A percentile compares a stretch with the other conserved stretches of the same genome.
phyloP scores from a whole-genome alignment of 352 stramenopile genomes.

The Globisporangium barbulae region DNA sequence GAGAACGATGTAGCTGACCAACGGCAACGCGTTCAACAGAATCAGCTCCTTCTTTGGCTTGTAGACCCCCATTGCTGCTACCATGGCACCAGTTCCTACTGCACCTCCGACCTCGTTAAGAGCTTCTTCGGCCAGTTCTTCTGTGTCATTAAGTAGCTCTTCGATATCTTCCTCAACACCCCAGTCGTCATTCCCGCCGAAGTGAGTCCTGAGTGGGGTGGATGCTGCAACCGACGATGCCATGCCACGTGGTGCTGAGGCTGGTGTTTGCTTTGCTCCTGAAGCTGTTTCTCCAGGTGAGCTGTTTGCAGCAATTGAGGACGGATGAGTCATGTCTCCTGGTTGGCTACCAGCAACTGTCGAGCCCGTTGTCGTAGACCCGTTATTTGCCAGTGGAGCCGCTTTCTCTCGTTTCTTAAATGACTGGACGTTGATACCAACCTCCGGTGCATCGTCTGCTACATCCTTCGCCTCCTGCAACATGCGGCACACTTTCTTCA shows the following conservation, averaged over 20 bases:
- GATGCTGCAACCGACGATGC: too few relatives aligned
- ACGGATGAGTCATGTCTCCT: background rate
- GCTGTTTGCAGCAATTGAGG: background rate
- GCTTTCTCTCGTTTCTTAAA: background rate
- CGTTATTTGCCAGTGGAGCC: background rate
- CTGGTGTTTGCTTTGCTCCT: background rate
- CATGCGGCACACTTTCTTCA: constrained; percentile 17
- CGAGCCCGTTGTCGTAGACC: background rate
- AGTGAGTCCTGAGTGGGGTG: background rate
- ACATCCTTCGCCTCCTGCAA: constrained; percentile 14
- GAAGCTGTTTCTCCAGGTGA: background rate
- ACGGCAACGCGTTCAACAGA: constrained; percentile 38
- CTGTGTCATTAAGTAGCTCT: constrained; percentile 13
- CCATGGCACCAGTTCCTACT: constrained; percentile 16
- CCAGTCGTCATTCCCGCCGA: constrained; percentile 11
- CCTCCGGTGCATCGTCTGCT: constrained; percentile 9
- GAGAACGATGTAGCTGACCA: constrained; percentile 50
- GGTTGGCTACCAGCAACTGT: background rate
- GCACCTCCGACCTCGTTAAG: constrained; percentile 7
- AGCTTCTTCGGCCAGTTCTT: constrained; percentile 15
- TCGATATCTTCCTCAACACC: constrained; percentile 11
- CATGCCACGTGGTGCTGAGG: background rate
- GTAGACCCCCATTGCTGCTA: constrained; percentile 25
- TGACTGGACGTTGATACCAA: constrained; percentile 18
- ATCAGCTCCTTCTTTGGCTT: constrained; percentile 39